phyloP scores from a whole-genome alignment of 306 rosid species.

The Citrullus amarus region DNA sequence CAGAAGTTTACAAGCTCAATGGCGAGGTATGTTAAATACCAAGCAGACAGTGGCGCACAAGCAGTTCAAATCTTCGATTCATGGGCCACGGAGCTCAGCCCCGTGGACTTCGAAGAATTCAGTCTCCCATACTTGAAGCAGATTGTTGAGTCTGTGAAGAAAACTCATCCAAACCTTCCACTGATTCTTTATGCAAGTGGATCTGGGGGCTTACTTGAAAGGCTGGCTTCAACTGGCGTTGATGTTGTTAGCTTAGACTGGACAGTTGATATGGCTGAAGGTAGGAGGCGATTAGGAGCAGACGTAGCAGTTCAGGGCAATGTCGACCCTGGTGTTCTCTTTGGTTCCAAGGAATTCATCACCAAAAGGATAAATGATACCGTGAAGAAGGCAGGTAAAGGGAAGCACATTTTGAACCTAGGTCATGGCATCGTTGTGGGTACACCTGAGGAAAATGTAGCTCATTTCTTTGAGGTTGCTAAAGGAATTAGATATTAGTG shows the following conservation, averaged over 20 bases:
- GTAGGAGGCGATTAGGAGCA: constrained; percentile 69
- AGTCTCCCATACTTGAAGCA: constrained; percentile 91
- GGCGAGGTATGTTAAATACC: constrained; percentile 75
- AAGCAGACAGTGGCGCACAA: constrained; percentile 94
- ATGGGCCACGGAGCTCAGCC: constrained; percentile 96
- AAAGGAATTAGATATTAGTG: constrained; percentile 75
- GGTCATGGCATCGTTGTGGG: constrained; percentile 15
- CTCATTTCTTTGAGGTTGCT: constrained; percentile 95
- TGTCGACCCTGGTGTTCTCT: constrained; percentile 93
- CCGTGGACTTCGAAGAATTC: constrained; percentile 86
- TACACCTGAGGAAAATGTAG: constrained; percentile 33
- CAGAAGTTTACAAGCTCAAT: constrained; percentile 75
- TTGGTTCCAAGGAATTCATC: constrained; percentile 85
- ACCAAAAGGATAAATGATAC: constrained; percentile 68
- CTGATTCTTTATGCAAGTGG: constrained; percentile 94
- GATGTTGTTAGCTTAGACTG: constrained; percentile 96
- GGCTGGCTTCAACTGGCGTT: constrained; percentile 75
- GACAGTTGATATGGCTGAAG: constrained; percentile 98
- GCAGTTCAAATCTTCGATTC: constrained; percentile 96
- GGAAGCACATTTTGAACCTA: constrained; percentile 13
- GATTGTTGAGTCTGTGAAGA: constrained; percentile 65
- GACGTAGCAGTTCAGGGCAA: constrained; percentile 86
- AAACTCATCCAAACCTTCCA: constrained; percentile 77
- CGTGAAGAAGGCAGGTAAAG: constrained; percentile 42
- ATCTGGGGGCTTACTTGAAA: constrained; percentile 91